Evolutionary conservation across 202 grass and related monocot genomes (phyloP).

Genomic region (Carex sylvatica): DNA sequence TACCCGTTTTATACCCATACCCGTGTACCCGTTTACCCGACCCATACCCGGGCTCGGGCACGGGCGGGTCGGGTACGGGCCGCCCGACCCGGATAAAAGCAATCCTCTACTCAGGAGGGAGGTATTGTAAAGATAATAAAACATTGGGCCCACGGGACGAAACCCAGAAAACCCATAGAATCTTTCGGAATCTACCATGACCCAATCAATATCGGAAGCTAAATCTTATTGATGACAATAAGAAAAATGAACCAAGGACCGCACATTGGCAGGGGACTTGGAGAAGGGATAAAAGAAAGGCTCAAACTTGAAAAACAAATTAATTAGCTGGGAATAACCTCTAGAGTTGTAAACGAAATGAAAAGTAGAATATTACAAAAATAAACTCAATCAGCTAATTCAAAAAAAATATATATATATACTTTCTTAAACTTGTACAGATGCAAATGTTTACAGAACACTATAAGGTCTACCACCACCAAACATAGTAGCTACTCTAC

Average conservation of each 20-base stretch:
- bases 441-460: not conserved
- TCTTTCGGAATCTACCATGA: too few relatives aligned
- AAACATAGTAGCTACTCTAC: not conserved
- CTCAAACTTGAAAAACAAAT: not conserved
- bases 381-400: not conserved
- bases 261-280: not conserved
- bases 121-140: too few relatives aligned
- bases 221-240: too few relatives aligned
- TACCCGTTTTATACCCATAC: too few relatives aligned
- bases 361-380: not conserved
- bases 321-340: not conserved
- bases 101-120: too few relatives aligned
- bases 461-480: not conserved
- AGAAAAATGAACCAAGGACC: not conserved
- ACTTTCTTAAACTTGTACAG: not conserved
- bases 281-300: not conserved
- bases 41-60: too few relatives aligned
- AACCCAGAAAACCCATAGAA: too few relatives aligned
- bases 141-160: too few relatives aligned
- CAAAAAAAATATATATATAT: not conserved
- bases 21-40: too few relatives aligned
- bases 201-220: too few relatives aligned
- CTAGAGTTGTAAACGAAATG: not conserved
- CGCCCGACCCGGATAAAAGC: too few relatives aligned
- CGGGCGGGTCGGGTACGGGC: too few relatives aligned